These are phyloP conservation scores for Juncus effusus DNA, from an alignment of 176 grass and related monocot species.

Conservation along the genomic window DNA sequence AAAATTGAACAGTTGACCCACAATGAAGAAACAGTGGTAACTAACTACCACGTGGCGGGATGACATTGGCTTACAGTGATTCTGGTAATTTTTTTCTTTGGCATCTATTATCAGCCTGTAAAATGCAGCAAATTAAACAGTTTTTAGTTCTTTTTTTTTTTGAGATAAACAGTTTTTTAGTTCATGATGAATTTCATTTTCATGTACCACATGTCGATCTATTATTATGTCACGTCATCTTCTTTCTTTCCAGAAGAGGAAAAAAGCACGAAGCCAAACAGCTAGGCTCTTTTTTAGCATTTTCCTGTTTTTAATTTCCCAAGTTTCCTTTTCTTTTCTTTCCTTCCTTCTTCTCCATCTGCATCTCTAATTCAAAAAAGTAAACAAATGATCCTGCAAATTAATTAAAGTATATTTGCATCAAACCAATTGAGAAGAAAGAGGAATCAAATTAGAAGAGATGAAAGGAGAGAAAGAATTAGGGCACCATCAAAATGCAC, in stretches of 20 bases:
- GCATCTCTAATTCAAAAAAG: slow-evolving; percentile 4
- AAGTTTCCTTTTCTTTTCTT: slow-evolving; percentile 11
- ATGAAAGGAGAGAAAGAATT: slow-evolving; percentile 22
- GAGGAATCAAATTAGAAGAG: not conserved
- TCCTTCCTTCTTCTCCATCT: slow-evolving; percentile 2
- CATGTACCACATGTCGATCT: not conserved
- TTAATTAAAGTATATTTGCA: no score
- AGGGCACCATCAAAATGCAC: slow-evolving; percentile 2
- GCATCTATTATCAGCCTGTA: not conserved
- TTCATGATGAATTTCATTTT: not conserved
- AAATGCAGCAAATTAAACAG: not conserved
- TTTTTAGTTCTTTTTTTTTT: not conserved
- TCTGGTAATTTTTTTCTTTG: not conserved
- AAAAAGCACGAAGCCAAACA: not conserved
- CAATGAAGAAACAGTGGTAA: no score
- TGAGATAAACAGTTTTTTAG: not conserved
- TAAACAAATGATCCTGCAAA: not conserved
- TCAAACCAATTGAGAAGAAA: no score
- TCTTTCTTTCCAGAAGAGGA: slow-evolving; percentile 2
- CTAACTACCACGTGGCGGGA: no score
- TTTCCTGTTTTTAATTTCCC: slow-evolving; percentile 25
- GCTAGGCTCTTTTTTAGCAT: slow-evolving; percentile 3
- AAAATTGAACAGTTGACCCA: no score
- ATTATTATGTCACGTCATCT: not conserved
- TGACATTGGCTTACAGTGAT: no score